Base-by-base conservation (phyloP, 345 rosid species). In the Citrus australasica region DNA sequence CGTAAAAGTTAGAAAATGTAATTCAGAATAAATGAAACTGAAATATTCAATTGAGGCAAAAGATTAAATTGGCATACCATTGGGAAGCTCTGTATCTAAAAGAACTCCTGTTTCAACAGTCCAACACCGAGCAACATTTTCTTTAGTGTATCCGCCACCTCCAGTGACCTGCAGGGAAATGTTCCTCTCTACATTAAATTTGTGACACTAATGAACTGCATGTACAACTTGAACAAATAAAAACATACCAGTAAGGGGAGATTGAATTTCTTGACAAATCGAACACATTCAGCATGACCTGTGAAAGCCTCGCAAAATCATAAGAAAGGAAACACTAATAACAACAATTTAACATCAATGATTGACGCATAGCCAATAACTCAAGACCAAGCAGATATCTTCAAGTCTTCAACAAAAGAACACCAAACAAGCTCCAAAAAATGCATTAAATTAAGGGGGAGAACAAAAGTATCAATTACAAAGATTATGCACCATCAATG, bases 61-160 rank as follows among this genome's bases (percentile, higher is more conserved):
- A 24, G n/a, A 9, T 5, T 21, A 24, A 35, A 24, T 35, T 2
- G 13, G 4, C 83, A 58, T 87, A 94, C 98, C 95, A 80, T 94
- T 92, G 56, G 98, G 92, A 81, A 96, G 94, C 79, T 94, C 98
- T 22, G 98, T 86, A 78, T 94, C 99, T 75, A 96, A 82, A 64
- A 96, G 94, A 75, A 90, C 94, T 75, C 97, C 97, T 5, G 99
- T 96, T 83, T 96, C 99, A 78, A 96, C 90, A 6, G 98, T 89
- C 98, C 99, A 96, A 84, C 99, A 96, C 70, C 98, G 89, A 81
- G 99, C 99, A 53, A 96, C 99, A 83, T 96, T 96, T 88, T 94
- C 97, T 78, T 96, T 96, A 33, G 98, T 96, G 78, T 96, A 96
- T 77, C 99, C 98, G 67, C 98, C 99, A 78, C 99, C 98, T 78